Evolutionary conservation across 2,329 filamentous ascomycete species (phyloP), one percentile per base, ranked within the genome.

Genomic region (Aspergillus sp.): DNA sequence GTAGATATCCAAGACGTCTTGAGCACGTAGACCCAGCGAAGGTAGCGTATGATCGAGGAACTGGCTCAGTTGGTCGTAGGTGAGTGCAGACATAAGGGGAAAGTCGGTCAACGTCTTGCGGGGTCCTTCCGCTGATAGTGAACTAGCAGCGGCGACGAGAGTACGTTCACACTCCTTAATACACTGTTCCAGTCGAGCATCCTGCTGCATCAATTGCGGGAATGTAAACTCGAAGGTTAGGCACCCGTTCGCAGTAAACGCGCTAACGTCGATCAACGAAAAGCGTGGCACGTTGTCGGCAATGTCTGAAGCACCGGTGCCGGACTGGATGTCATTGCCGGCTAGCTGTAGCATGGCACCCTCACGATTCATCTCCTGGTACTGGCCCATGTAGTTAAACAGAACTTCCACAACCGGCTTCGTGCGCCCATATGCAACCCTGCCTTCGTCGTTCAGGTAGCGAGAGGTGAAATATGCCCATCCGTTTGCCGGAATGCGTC

Each of bases 371-470:
- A 57, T 15, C 49, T 61, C 47, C 49, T 61, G 59, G 15, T 36
- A 53, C 11, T 15, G 13, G 19, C 59, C 59, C 15, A 41, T 15
- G 30, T 57, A 61, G 41, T 61, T 61, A 21, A 61, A 57, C 8
- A 52, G 3, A 5, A 61, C 49, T n/a, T 61, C 59, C 8, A 36
- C 5, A 5, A 21, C 21, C 17, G 44, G 23, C n/a, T 48, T 48
- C 15, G n/a, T 50, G 5, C 23, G 21, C 11, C 47, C 47, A 27
- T 27, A 27, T 4, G 23, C 23, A 4, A 27, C 15, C 21, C 6
- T 15, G 5, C 50, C 50, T 30, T 53, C 30, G 8, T 38, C 36
- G 23, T 57, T 57, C 3, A 56, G 36, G 39, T 52, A 57, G 2
- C 48, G 53, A 1, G 54, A 57, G 4, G 47, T 36, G 38, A 61